A percentile compares a stretch with the other conserved stretches of the same genome.
Conservation (phyloP, 23 red algal species). For the Rhodosorus marinus region DNA sequence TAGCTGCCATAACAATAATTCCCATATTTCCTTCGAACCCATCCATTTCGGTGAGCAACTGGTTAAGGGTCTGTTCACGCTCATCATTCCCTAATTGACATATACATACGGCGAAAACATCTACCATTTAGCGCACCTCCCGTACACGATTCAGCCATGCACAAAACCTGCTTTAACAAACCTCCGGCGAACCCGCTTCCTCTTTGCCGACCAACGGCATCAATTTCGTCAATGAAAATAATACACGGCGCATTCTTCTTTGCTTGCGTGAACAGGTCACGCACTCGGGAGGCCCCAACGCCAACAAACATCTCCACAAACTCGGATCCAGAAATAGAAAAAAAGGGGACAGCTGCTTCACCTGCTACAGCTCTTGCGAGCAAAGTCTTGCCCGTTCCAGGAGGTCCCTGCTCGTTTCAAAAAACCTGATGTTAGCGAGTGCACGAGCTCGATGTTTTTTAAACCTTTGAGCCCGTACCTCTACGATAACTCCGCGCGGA, state of each 20-base stretch:
- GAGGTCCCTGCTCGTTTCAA: conserved; percentile 12
- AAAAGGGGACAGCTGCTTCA: conserved; percentile 2
- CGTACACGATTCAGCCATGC: neutral
- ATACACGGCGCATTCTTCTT: conserved; percentile 13
- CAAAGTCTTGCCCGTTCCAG: no score
- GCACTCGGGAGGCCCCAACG: neutral
- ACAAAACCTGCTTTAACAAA: no score
- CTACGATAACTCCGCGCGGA: conserved; percentile 1
- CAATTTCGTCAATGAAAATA: conserved; percentile 25
- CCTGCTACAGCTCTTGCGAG: conserved; percentile 11
- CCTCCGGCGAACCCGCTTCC: neutral
- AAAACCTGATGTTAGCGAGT: no score
- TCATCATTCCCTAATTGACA: no score
- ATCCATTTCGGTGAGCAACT: conserved; percentile 27
- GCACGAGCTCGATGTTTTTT: no score
- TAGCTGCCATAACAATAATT: conserved; percentile 22
- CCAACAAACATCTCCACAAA: conserved; percentile 14
- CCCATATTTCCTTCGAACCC: conserved; percentile 6
- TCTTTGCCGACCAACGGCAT: conserved; percentile 3
- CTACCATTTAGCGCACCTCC: neutral
- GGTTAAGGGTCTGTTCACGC: neutral
- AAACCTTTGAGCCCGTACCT: no score
- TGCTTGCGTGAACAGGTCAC: conserved; percentile 1
- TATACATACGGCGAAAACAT: no score
- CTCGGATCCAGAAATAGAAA: conserved; percentile 1